Evolutionary conservation across 805 yeast species (phyloP), one percentile per base, ranked within the genome.

Genomic region (Isabelozyma heimii): DNA sequence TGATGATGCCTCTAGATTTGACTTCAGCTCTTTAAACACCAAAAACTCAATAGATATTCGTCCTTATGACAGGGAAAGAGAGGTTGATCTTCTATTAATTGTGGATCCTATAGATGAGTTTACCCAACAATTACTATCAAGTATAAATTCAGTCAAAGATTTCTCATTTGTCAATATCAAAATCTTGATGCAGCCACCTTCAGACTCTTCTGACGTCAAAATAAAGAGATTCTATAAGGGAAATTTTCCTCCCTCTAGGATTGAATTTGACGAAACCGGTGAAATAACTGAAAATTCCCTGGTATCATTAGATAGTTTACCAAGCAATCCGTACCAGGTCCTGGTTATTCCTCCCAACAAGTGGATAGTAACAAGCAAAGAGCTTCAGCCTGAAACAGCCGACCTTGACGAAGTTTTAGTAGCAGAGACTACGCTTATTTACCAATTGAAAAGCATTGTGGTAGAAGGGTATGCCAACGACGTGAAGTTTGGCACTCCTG

Each of bases 381-480:
- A 88, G 26, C 84, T 84, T 50, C 77, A 70, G 27, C 91, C 92
- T 0, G 61, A 74, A 5, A 69, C 85, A 7, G 66, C 64, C 1
- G 96, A 89, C 64, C 65, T 87, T 40, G 90, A 85, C 53, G 84
- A 87, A 51, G 70, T 89, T 16, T 65, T 75, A 16, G 62, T 80
- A n/a, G 66, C 75, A 4, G 50, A 59, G 1, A 88, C 83, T 0
- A 56, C 64, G 0, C 88, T 83, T 0, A 60, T 65, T 1, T 87
- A 78, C 56, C 73, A 75, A 38, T 64, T 91, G 43, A 70, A 76
- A 14, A 69, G 76, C 47, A 62, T 91, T 9, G 59, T 87, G 9
- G 69, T 92, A 16, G 95, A 91, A 62, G 96, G 94, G 0, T 81
- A 79, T 62, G 84, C 86, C 0, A 70, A 73, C 42, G 84, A 81